Conservation (phyloP, 1,139 yeast genomes). For the Pichia sp. region DNA sequence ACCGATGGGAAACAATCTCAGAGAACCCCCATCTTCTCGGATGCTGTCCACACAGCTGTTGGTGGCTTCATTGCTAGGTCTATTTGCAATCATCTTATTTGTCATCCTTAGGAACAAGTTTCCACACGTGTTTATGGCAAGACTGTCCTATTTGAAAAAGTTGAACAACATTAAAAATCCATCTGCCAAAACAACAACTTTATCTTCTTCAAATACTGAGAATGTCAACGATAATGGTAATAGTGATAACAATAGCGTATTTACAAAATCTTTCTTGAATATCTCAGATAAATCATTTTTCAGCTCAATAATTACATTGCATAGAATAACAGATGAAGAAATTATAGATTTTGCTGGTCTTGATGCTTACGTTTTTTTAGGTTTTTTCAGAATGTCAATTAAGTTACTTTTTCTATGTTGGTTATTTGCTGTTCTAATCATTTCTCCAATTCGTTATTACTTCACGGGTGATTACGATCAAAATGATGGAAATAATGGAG, state of each 20-base stretch:
- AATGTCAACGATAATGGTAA: constrained; percentile 17
- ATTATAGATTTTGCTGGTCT: constrained; percentile 85
- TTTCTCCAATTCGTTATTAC: constrained; percentile 63
- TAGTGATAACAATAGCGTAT: constrained; percentile 17
- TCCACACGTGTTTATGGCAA: constrained; percentile 48
- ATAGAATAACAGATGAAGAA: constrained; percentile 62
- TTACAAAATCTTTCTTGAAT: constrained; percentile 7
- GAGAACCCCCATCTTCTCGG: constrained; percentile 28
- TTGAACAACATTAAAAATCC: not conserved
- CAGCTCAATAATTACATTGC: constrained; percentile 73
- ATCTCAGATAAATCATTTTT: constrained; percentile 46
- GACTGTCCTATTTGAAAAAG: constrained; percentile 24
- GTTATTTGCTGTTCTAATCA: constrained; percentile 49
- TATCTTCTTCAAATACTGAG: not conserved
- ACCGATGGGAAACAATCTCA: constrained; percentile 16
- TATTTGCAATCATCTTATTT: constrained; percentile 39
- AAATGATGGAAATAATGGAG: constrained; percentile 27
- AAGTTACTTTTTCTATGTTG: constrained; percentile 48
- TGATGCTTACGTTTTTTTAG: constrained; percentile 82
- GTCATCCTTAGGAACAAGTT: constrained; percentile 39
- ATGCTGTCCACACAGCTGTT: constrained; percentile 36
- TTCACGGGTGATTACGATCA: constrained; percentile 57
- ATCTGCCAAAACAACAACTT: not conserved
- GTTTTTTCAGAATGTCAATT: constrained; percentile 70
- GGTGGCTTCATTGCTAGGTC: constrained; percentile 39